Percentiles rank a stretch among this genome's conserved stretches.
Evolutionary conservation across 495 filamentous ascomycete species (phyloP).

Genomic region (Penicillium robsamsonii): DNA sequence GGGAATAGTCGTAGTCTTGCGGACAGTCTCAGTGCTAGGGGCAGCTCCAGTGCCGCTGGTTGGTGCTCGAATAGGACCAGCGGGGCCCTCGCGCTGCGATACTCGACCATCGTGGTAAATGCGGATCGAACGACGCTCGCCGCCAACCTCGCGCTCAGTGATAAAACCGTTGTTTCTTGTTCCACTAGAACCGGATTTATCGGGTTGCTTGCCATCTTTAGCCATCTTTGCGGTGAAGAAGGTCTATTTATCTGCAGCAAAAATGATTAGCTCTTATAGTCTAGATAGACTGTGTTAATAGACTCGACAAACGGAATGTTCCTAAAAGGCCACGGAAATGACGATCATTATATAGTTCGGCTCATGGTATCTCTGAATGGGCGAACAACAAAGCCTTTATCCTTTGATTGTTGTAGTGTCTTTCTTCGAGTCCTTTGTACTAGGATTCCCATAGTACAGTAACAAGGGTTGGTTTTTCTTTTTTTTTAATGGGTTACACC

Average conservation of each 20-base stretch:
- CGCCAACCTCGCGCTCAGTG: background rate
- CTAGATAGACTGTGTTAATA: background rate
- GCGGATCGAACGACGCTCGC: slow-evolving; percentile 2
- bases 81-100: background rate
- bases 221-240: background rate
- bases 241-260: background rate
- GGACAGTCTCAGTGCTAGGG: background rate
- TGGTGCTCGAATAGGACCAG: background rate
- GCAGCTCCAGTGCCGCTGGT: too few relatives aligned
- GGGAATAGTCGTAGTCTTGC: background rate
- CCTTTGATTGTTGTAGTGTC: background rate
- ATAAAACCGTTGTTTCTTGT: background rate
- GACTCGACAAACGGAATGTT: background rate
- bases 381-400: background rate
- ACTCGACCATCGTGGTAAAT: background rate
- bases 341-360: background rate
- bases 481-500: background rate
- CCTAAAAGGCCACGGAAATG: background rate
- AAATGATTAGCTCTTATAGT: background rate
- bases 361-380: background rate
- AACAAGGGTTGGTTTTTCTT: background rate
- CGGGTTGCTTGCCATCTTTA: background rate
- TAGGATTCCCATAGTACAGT: background rate
- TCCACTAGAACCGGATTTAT: background rate
- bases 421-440: background rate